These are phyloP conservation scores for Scopulariopsis brevicaulis DNA, from an alignment of 2,329 filamentous ascomycete species.

Conservation along the genomic window DNA sequence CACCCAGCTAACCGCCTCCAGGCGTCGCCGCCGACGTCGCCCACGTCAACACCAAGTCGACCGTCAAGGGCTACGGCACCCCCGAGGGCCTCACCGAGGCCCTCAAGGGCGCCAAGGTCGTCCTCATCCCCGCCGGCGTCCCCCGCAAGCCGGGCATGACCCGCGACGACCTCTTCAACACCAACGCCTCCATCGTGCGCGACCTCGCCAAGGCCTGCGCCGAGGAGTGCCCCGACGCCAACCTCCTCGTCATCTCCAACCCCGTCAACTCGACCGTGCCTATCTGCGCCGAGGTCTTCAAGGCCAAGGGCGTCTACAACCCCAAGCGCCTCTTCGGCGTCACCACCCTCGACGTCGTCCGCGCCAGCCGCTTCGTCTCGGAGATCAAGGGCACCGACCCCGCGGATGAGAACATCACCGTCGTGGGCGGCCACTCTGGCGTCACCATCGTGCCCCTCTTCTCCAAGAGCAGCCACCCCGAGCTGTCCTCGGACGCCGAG, in stretches of 20 bases:
- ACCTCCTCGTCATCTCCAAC: slow-evolving; percentile 96
- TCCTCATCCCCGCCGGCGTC: slow-evolving; percentile 96
- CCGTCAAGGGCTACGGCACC: slow-evolving; percentile 78
- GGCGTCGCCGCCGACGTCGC: slow-evolving; percentile 97
- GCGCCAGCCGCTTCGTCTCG: slow-evolving; percentile 94
- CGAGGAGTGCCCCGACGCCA: slow-evolving; percentile 79
- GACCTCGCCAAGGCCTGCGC: slow-evolving; percentile 94
- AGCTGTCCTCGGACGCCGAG: slow-evolving; percentile 65
- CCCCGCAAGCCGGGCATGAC: slow-evolving; percentile 99
- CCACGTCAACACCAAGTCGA: slow-evolving; percentile 99
- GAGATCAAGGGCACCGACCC: slow-evolving; percentile 88
- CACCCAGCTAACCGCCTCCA: slow-evolving; percentile 23
- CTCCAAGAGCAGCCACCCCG: slow-evolving; percentile 81
- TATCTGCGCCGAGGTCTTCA: slow-evolving; percentile 95
- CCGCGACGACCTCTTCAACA: slow-evolving; percentile 99
- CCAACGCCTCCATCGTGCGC: slow-evolving; percentile 98
- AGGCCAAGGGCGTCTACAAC: slow-evolving; percentile 92
- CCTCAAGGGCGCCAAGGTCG: slow-evolving; percentile 81
- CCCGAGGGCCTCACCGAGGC: slow-evolving; percentile 64
- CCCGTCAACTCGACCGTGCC: slow-evolving; percentile 99
- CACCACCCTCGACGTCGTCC: slow-evolving; percentile 97
- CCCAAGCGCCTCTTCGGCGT: slow-evolving; percentile 98
- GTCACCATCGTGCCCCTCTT: slow-evolving; percentile 98
- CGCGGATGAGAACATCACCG: slow-evolving; percentile 84
- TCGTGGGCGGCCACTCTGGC: slow-evolving; percentile 94